Evolutionary conservation across 768 basidiomycete genomes (phyloP).

Genomic region (Sarcomyxa edulis): DNA sequence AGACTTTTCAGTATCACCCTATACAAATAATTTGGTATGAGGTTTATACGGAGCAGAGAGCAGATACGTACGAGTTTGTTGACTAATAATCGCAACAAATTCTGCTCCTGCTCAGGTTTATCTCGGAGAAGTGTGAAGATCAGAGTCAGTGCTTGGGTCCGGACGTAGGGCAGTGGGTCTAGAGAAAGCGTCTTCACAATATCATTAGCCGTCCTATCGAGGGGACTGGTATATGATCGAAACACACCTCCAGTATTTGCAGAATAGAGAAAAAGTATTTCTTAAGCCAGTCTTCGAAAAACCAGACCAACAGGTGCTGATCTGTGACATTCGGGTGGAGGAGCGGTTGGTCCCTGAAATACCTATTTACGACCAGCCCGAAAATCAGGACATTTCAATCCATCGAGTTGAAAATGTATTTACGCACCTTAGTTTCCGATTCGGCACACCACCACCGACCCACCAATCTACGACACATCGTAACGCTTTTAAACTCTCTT

Average conservation of each 20-base stretch:
- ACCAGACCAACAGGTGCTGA: conserved; percentile 72
- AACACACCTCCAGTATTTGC: conserved; percentile 79
- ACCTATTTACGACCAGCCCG: conserved; percentile 51
- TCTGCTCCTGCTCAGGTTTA: conserved; percentile 97
- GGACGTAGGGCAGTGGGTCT: conserved; percentile 84
- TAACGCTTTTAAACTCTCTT: conserved; percentile 86
- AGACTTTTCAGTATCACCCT: conserved; percentile 88
- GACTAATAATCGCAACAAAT: conserved; percentile 84
- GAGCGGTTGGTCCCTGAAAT: conserved; percentile 86
- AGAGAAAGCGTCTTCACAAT: conserved; percentile 60
- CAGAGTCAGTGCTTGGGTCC: conserved; percentile 76
- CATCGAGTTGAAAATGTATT: background rate
- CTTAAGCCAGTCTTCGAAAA: conserved; percentile 97
- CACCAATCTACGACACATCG: conserved; percentile 97
- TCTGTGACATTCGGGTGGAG: conserved; percentile 61
- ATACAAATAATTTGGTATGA: background rate
- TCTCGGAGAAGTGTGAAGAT: conserved; percentile 77
- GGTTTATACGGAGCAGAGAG: background rate
- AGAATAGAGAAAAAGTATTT: conserved; percentile 93
- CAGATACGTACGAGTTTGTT: conserved; percentile 76
- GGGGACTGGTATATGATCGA: background rate
- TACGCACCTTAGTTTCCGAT: conserved; percentile 76
- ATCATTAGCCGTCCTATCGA: no score
- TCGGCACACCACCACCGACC: conserved; percentile 89
- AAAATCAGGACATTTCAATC: no score